Conservation (phyloP, 1,284 basidiomycete species). For the Waitea zeae region DNA sequence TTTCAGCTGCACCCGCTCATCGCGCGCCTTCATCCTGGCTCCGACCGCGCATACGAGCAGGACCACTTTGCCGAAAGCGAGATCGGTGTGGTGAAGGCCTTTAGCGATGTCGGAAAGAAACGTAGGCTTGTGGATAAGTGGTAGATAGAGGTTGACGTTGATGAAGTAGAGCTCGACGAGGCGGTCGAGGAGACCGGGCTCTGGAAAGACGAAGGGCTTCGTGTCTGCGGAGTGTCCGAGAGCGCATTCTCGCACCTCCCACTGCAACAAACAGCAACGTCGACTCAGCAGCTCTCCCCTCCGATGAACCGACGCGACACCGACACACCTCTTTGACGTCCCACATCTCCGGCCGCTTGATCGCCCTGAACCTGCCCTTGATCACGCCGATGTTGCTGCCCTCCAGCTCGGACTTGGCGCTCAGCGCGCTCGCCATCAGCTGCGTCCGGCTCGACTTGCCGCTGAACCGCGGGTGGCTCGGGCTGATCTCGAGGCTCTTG, state of each 20-base stretch:
- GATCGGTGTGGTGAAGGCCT: slow-evolving; percentile 19
- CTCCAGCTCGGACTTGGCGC: too few species aligned
- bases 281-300: too few species aligned
- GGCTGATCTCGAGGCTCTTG: too few species aligned
- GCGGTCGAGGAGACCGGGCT: slow-evolving; percentile 17
- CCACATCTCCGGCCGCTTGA: too few species aligned
- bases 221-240: neutral
- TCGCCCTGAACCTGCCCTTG: too few species aligned
- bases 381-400: too few species aligned
- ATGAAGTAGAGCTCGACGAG: slow-evolving; percentile 31
- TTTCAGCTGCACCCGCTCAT: slow-evolving; percentile 21
- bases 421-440: too few species aligned
- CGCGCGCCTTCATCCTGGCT: slow-evolving; percentile 21
- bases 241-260: neutral
- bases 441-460: too few species aligned
- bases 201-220: slow-evolving; percentile 10
- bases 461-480: too few species aligned
- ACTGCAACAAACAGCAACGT: too few species aligned
- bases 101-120: slow-evolving; percentile 23
- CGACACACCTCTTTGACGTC: too few species aligned
- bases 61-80: slow-evolving; percentile 25
- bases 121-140: slow-evolving; percentile 26
- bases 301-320: too few species aligned
- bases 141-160: slow-evolving; percentile 20
- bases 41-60: slow-evolving; percentile 32